phyloP scores from a whole-genome alignment of 108 stramenopile genomes.

The Cyclotella kingstonii region DNA sequence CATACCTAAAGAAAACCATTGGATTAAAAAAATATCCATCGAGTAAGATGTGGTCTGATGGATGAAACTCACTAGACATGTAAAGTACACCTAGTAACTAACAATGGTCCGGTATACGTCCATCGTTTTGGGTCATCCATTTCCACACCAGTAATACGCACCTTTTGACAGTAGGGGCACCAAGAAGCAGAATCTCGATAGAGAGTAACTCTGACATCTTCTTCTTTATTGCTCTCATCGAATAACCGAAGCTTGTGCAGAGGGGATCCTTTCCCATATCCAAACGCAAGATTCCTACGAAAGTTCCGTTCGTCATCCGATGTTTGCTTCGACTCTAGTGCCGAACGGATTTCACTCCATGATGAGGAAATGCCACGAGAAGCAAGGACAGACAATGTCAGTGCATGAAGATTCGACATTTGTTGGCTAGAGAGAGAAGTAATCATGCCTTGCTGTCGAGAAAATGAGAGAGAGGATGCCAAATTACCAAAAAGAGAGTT shows the following conservation, averaged over 20 bases:
- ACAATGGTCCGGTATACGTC: too few species aligned
- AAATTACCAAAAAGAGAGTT: too few species aligned
- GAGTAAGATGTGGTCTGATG: too few species aligned
- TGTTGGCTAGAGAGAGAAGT: background rate
- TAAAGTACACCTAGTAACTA: too few species aligned
- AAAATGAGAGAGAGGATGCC: background rate
- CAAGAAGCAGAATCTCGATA: constrained; percentile 80
- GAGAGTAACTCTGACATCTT: constrained; percentile 80
- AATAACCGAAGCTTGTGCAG: constrained; percentile 77
- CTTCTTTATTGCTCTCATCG: constrained; percentile 68
- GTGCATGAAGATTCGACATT: background rate
- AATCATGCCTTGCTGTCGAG: background rate
- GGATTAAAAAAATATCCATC: too few species aligned
- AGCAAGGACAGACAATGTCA: background rate
- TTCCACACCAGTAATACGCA: too few species aligned
- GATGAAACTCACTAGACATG: too few species aligned
- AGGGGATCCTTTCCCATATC: constrained; percentile 68
- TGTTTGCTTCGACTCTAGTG: constrained; percentile 50
- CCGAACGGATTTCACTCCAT: constrained; percentile 53
- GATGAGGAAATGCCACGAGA: constrained; percentile 1
- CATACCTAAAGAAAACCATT: constrained; percentile 32
- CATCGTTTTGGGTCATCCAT: too few species aligned
- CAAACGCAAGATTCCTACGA: constrained; percentile 57
- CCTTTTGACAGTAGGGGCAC: constrained; percentile 94
- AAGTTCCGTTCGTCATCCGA: constrained; percentile 58